A percentile compares a stretch with the other conserved stretches of the same genome.
Conservation (phyloP, 2,329 filamentous ascomycete species). For the Plectosphaerella cucumerina region DNA sequence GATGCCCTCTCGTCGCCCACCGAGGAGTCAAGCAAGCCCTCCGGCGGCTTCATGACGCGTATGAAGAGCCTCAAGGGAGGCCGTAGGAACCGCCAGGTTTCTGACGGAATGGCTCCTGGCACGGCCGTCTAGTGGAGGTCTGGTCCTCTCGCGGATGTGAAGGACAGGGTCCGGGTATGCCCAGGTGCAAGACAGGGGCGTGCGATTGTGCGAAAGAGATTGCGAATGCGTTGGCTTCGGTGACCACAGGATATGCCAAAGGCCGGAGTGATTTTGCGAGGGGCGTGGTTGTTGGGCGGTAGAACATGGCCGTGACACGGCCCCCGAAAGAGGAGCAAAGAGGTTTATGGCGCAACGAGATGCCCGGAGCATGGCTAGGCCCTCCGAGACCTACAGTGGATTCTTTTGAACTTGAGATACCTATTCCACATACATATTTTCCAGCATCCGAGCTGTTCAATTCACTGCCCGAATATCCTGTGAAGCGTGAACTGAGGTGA, state of each 20-base stretch:
- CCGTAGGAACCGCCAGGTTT: slow-evolving; percentile 30
- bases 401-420: too few species aligned
- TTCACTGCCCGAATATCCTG: too few species aligned
- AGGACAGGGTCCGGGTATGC: neutral
- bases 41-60: slow-evolving; percentile 66
- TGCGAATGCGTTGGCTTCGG: neutral
- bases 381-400: too few species aligned
- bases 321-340: too few species aligned
- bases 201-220: neutral
- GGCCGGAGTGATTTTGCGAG: too few species aligned
- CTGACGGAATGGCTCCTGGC: slow-evolving; percentile 21
- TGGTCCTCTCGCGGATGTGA: neutral
- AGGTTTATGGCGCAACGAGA: too few species aligned
- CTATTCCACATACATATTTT: too few species aligned
- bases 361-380: too few species aligned
- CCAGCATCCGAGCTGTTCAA: too few species aligned
- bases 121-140: slow-evolving; percentile 32
- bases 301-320: too few species aligned
- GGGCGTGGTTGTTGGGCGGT: too few species aligned
- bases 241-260: neutral
- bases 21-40: slow-evolving; percentile 37
- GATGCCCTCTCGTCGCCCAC: slow-evolving; percentile 39
- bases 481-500: too few species aligned
- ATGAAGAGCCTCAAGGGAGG: slow-evolving; percentile 80
- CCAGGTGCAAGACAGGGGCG: neutral